These are phyloP conservation scores for Penicillium daleae DNA, from an alignment of 495 filamentous ascomycete genomes.

Conservation along the genomic window DNA sequence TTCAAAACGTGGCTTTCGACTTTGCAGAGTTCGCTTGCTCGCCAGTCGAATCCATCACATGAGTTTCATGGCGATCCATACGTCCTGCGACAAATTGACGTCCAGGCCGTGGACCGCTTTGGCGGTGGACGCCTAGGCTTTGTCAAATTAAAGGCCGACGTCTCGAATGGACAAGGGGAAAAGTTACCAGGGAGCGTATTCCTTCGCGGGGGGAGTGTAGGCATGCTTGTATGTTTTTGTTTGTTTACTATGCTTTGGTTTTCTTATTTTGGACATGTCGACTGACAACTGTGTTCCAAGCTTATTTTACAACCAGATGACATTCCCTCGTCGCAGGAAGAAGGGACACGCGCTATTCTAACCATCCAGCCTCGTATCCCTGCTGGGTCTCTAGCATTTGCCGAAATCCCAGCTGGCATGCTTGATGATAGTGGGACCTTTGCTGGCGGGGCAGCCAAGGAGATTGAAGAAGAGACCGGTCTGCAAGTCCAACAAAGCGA, in stretches of 20 bases:
- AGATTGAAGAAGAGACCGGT: conserved; percentile 83
- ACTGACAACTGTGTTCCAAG: conserved; percentile 27
- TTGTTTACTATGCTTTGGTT: conserved; percentile 1
- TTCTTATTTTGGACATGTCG: conserved; percentile 1
- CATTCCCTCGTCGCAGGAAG: conserved; percentile 37
- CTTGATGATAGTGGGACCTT: conserved; percentile 79
- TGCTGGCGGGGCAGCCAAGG: conserved; percentile 74
- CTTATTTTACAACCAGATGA: conserved; percentile 76
- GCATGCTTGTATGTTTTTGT: conserved; percentile 65
- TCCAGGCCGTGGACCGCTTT: conserved; percentile 79
- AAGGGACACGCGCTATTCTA: conserved; percentile 70
- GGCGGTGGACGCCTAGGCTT: conserved; percentile 70
- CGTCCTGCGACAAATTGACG: conserved; percentile 65
- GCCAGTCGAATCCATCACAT: conserved; percentile 64
- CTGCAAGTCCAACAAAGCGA: conserved; percentile 58
- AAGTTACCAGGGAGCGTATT: conserved; percentile 77
- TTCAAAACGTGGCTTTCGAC: conserved; percentile 75
- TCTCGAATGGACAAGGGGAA: conserved; percentile 66
- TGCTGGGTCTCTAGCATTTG: conserved; percentile 72
- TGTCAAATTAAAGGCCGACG: conserved; percentile 69
- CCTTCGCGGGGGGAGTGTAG: conserved; percentile 79
- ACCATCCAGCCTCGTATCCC: conserved; percentile 85
- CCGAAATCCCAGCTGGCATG: conserved; percentile 90
- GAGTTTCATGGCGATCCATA: conserved; percentile 76
- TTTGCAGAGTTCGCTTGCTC: conserved; percentile 64